Evolutionary conservation across 805 yeast species (phyloP), one percentile per base, ranked within the genome.

Genomic region (Cyberlindnera xishuangbannaensis): DNA sequence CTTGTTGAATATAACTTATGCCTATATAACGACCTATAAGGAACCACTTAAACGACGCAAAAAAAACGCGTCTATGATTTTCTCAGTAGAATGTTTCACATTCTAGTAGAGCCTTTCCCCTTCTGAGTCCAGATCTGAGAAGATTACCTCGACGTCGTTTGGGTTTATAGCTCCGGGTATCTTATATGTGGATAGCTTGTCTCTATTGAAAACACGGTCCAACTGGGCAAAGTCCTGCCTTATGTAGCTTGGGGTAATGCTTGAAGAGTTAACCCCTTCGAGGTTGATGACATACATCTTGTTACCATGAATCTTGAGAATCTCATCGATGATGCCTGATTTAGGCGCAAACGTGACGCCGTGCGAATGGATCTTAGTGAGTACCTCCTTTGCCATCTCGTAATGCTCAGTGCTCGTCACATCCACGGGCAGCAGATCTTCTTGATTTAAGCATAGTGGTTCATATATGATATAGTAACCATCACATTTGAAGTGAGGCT

Each of bases 401-500:
- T 39, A 43, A 18, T 50, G 52, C 9, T 21, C 16, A 1, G 27
- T 27, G 31, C 33, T 39, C 4, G 20, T 17, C 1, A 14, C 9
- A 28, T 50, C 47, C 6, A 47, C 14, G 10, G 43, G 44, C 7
- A 22, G 17, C 10, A 47, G 24, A 7, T 47, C 47, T 10, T 45
- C 42, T 10, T 39, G 23, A 7, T 36, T 27, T 3, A 28, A 14
- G 6, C 44, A 38, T 14, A 49, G 41, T 8, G 53, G 53, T 23
- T 47, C 50, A 27, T 44, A 52, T 2, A 50, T 20, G 10, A 52
- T 36, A 33, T 43, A 52, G 30, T 47, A 50, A 1, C 56, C 56
- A 35, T 52, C 56, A 8, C 47, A 30, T 18, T 43, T 49, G 34
- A 46, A 48, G 30, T 52, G 56, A 7, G 45, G 26, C 7, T 28